Base-by-base conservation (phyloP, 495 filamentous ascomycete species). In the Annulohypoxylon bovei region DNA sequence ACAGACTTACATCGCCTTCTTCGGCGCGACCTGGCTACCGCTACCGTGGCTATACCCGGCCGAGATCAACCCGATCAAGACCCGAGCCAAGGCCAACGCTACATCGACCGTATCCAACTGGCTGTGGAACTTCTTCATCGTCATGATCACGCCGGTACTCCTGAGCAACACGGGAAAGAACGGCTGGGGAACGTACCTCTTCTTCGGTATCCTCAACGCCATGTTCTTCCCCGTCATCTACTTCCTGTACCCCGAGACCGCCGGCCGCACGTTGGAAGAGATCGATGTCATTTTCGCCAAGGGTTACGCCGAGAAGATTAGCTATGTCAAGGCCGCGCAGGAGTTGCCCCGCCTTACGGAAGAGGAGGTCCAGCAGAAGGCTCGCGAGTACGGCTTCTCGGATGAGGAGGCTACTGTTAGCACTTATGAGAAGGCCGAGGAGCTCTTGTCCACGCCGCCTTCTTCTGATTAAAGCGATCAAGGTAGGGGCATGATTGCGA, bases 21-120 rank as follows among this genome's bases (percentile, higher is more conserved):
- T 94, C 74, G 92, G 91, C 30, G 90, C 90, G 0, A 89, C 91
- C 8, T 93, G 91, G 87, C 80, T 94, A 1, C 89, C 89, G 25
- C 84, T 92, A 68, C 91, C 81, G 0, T 92, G 89, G 86, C 73
- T 92, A 68, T 85, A 87, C 83, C 80, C 90, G 40, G 80, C 81
- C 52, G 64, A 72, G 47, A 72, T 91, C 73, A 89, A 89, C 61
- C 89, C 89, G 20, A 84, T 90, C 64, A 85, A 86, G 59, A 91
- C 89, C 1, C 83, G 89, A 63, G 86, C 84, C 23, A 87, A 88
- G 78, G 89, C 88, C 52, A 91, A 90, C 71, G 88, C 89, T 0
- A 81, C 89, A 6, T 89, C 87, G 1, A 91, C 89, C 5, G 88
- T 88, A 66, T 85, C 82, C n/a, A 91, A 91, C 75, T 91, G 89